These are phyloP conservation scores for Ophiostoma angusticollis DNA, from an alignment of 2,329 filamentous ascomycete genomes.

Conservation along the genomic window DNA sequence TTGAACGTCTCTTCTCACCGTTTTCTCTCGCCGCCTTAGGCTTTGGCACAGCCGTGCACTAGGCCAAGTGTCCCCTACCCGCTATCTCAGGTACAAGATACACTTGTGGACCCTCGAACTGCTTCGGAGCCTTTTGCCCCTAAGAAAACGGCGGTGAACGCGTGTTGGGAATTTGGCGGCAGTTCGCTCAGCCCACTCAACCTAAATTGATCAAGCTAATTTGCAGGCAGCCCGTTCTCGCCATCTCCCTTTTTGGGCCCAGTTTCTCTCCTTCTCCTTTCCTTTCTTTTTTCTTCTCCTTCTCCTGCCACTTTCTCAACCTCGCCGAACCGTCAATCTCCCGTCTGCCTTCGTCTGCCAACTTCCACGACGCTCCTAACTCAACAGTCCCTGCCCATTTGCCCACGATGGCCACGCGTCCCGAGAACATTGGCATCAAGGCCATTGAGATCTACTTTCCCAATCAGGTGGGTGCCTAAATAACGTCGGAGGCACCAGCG, in stretches of 20 bases:
- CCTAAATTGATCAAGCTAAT: slow-evolving; percentile 1
- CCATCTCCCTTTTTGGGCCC: neutral
- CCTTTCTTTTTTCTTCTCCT: slow-evolving; percentile 1
- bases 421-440: slow-evolving; percentile 84
- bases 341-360: neutral
- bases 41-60: slow-evolving; percentile 2
- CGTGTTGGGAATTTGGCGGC: neutral
- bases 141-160: slow-evolving; percentile 12
- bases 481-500: neutral
- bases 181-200: neutral
- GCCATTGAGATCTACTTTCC: slow-evolving; percentile 86
- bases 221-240: neutral
- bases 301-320: neutral
- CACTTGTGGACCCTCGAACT: neutral
- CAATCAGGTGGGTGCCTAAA: slow-evolving; percentile 52
- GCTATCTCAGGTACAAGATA: slow-evolving; percentile 9
- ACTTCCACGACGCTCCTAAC: neutral
- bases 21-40: too few species aligned
- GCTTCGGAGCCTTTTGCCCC: too few species aligned
- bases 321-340: neutral
- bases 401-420: slow-evolving; percentile 55
- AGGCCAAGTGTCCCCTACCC: slow-evolving; percentile 2
- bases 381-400: neutral
- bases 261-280: neutral
- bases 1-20: too few species aligned